Conservation (phyloP, 2,329 filamentous ascomycete species). For the Ophiocordyceps camponoti-leonardi region DNA sequence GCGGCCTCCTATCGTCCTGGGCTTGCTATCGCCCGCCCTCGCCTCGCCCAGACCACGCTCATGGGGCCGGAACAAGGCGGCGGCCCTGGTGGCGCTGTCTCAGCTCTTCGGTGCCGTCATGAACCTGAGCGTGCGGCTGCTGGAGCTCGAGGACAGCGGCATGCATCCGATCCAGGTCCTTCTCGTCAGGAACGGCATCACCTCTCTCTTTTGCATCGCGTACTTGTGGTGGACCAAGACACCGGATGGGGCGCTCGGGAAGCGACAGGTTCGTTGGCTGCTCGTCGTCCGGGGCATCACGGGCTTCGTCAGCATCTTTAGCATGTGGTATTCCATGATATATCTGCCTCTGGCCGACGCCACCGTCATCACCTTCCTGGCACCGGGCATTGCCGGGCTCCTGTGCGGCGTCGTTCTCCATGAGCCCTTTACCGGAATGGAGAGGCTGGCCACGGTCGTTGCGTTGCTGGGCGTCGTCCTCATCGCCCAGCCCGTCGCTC, state of each 20-base stretch:
- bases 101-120: slow-evolving; percentile 74
- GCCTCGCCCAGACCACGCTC: slow-evolving; percentile 14
- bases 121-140: slow-evolving; percentile 63
- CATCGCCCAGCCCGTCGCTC: slow-evolving; percentile 54
- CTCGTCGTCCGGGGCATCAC: slow-evolving; percentile 50
- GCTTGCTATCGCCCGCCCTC: too few relatives aligned
- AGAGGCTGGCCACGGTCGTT: slow-evolving; percentile 59
- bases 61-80: slow-evolving; percentile 53
- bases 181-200: slow-evolving; percentile 64
- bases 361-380: slow-evolving; percentile 76
- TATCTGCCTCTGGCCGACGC: slow-evolving; percentile 78
- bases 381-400: slow-evolving; percentile 64
- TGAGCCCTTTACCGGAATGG: slow-evolving; percentile 62
- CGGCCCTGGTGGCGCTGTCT: slow-evolving; percentile 53
- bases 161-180: slow-evolving; percentile 78
- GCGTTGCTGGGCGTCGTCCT: slow-evolving; percentile 67
- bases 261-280: slow-evolving; percentile 46
- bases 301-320: slow-evolving; percentile 66
- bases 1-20: too few relatives aligned
- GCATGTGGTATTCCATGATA: slow-evolving; percentile 49
- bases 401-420: slow-evolving; percentile 57
- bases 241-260: slow-evolving; percentile 54
- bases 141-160: slow-evolving; percentile 54
- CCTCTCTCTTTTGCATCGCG: slow-evolving; percentile 42
- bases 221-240: slow-evolving; percentile 62